Percentiles rank a stretch among this genome's conserved stretches.
phyloP scores from a whole-genome alignment of 2,329 filamentous ascomycete species.

The Fusarium oligoseptatum region DNA sequence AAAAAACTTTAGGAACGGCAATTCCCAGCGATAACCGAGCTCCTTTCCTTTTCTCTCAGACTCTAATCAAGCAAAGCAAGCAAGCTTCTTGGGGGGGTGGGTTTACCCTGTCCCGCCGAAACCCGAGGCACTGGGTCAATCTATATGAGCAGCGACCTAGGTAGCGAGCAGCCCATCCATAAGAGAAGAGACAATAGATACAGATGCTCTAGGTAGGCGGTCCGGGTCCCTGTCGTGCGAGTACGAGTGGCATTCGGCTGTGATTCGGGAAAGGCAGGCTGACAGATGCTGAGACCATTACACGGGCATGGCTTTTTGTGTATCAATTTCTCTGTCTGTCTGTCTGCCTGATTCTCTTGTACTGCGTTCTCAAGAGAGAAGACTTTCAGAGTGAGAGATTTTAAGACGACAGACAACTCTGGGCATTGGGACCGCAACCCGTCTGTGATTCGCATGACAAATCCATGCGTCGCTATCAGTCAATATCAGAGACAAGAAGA shows the following conservation, averaged over 20 bases:
- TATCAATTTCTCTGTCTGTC: slow-evolving; percentile 18
- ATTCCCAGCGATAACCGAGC: slow-evolving; percentile 20
- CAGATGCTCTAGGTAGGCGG: background rate
- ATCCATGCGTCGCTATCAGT: slow-evolving; percentile 13
- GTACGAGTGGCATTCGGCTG: slow-evolving; percentile 41
- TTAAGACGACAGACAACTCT: background rate
- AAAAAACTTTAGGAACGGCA: background rate
- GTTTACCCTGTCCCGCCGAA: slow-evolving; percentile 3
- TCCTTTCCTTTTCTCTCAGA: background rate
- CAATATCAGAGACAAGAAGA: background rate
- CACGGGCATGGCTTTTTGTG: slow-evolving; percentile 37
- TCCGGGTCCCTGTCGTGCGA: slow-evolving; percentile 37
- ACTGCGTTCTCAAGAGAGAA: slow-evolving; percentile 8
- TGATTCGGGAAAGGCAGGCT: slow-evolving; percentile 36
- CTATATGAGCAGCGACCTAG: slow-evolving; percentile 16
- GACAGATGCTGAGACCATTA: slow-evolving; percentile 40
- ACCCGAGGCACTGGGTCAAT: slow-evolving; percentile 19
- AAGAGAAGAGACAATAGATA: background rate
- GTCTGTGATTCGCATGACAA: slow-evolving; percentile 10
- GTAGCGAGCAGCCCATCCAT: background rate
- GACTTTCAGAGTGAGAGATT: background rate
- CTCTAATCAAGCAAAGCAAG: background rate
- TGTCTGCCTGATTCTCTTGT: slow-evolving; percentile 15
- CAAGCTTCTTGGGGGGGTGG: background rate
- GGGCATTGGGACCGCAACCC: background rate